These are phyloP conservation scores for Echium plantagineum DNA, from an alignment of 257 asterid species.

Conservation along the genomic window DNA sequence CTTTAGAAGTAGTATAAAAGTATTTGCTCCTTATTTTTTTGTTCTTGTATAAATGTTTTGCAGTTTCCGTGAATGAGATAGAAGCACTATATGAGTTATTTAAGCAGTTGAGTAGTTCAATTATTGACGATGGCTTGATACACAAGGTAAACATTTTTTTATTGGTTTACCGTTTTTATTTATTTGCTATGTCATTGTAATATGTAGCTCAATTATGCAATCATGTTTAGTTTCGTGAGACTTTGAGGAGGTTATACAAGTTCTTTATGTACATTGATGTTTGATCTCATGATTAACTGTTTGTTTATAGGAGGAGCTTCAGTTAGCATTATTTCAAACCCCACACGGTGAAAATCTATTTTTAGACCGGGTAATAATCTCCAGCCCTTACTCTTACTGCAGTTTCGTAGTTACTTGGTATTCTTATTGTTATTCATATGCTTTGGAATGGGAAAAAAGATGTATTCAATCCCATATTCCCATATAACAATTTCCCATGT, in stretches of 20 bases:
- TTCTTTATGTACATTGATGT: neutral
- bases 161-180: too few relatives aligned
- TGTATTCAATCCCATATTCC: neutral
- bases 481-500: neutral
- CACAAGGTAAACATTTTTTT: slow-evolving; percentile 39
- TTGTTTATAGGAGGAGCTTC: slow-evolving; percentile 72
- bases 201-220: neutral
- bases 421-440: too few relatives aligned
- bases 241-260: too few relatives aligned
- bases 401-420: too few relatives aligned
- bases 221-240: too few relatives aligned
- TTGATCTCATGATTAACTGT: slow-evolving; percentile 5
- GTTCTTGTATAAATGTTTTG: slow-evolving; percentile 8
- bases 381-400: neutral
- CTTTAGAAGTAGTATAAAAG: too few relatives aligned
- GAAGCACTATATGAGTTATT: slow-evolving; percentile 78
- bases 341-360: slow-evolving; percentile 63
- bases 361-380: slow-evolving; percentile 61
- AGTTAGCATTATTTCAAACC: slow-evolving; percentile 64
- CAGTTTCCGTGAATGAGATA: slow-evolving; percentile 72
- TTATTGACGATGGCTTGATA: slow-evolving; percentile 79
- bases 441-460: too few relatives aligned
- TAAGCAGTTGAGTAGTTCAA: slow-evolving; percentile 68
- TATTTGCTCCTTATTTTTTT: neutral
- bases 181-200: neutral